A percentile compares a stretch with the other conserved stretches of the same genome.
Evolutionary conservation across 257 asterid species (phyloP).

Genomic region (Fraxinus excelsior): DNA sequence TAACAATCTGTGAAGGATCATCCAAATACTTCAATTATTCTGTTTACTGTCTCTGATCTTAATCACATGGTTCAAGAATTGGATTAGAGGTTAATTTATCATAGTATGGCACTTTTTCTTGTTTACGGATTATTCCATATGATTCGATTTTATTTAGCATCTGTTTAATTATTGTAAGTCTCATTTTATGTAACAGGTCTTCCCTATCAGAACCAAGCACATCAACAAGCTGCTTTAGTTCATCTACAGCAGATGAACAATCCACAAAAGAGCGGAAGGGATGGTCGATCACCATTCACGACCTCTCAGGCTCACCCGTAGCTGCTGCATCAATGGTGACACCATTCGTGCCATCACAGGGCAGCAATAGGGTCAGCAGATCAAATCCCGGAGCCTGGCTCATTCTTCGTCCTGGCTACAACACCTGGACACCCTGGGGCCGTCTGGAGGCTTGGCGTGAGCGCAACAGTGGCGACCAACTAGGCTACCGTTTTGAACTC

Average conservation of each 20-base stretch:
- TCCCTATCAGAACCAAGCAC: conserved; percentile 70
- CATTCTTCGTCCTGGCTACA: conserved; percentile 78
- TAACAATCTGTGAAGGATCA: no score
- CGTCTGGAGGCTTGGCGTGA: conserved; percentile 95
- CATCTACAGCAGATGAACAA: conserved; percentile 34
- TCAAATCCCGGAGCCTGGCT: conserved; percentile 99
- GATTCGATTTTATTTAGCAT: not conserved
- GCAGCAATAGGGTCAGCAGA: conserved; percentile 65
- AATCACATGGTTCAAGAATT: no score
- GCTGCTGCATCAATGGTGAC: conserved; percentile 98
- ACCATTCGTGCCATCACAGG: conserved; percentile 90
- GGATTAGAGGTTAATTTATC: no score
- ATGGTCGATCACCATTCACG: conserved; percentile 95
- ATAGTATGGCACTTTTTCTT: no score
- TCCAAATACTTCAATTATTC: no score
- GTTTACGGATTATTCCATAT: no score
- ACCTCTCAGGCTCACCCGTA: conserved; percentile 91
- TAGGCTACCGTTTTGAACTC: conserved; percentile 87
- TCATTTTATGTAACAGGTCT: conserved; percentile 52
- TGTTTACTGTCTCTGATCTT: no score
- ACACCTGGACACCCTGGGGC: conserved; percentile 97
- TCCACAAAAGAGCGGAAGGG: conserved; percentile 73
- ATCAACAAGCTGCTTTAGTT: conserved; percentile 58
- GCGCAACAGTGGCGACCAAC: conserved; percentile 35
- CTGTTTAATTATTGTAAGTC: not conserved